Evolutionary conservation across 1,284 basidiomycete genomes (phyloP).

Genomic region (Ceratobasidium sp.): DNA sequence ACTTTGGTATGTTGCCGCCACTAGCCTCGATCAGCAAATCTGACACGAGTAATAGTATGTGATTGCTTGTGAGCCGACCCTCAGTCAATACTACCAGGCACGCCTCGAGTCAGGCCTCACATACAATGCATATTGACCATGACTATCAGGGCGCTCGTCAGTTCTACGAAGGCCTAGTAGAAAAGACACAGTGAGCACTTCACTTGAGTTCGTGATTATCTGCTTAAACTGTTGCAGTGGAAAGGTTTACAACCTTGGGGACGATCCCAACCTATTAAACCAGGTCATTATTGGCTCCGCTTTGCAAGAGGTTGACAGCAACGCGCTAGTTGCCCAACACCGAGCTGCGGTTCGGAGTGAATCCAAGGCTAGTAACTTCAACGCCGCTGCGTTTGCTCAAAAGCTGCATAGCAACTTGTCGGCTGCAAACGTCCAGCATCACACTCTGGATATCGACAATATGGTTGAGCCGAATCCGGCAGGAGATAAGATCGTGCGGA

Average conservation of each 20-base stretch:
- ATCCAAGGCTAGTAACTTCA: background rate
- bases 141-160: background rate
- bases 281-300: slow-evolving; percentile 67
- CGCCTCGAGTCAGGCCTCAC: slow-evolving; percentile 43
- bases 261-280: slow-evolving; percentile 63
- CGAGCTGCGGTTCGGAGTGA: background rate
- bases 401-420: background rate
- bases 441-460: background rate
- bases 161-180: background rate
- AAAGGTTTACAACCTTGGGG: slow-evolving; percentile 64
- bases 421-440: slow-evolving; percentile 1
- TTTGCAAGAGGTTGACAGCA: slow-evolving; percentile 67
- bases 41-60: background rate
- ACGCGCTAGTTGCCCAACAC: slow-evolving; percentile 61
- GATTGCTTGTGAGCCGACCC: slow-evolving; percentile 1
- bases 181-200: background rate
- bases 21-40: background rate
- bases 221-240: slow-evolving; percentile 54
- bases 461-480: background rate
- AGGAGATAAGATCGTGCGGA: background rate
- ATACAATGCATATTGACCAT: background rate
- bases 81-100: slow-evolving; percentile 43
- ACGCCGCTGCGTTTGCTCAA: background rate
- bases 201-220: background rate
- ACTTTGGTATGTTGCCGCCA: slow-evolving; percentile 53